Base-by-base conservation (phyloP, 2,329 filamentous ascomycete species). In the Chrysoporthe cubensis region DNA sequence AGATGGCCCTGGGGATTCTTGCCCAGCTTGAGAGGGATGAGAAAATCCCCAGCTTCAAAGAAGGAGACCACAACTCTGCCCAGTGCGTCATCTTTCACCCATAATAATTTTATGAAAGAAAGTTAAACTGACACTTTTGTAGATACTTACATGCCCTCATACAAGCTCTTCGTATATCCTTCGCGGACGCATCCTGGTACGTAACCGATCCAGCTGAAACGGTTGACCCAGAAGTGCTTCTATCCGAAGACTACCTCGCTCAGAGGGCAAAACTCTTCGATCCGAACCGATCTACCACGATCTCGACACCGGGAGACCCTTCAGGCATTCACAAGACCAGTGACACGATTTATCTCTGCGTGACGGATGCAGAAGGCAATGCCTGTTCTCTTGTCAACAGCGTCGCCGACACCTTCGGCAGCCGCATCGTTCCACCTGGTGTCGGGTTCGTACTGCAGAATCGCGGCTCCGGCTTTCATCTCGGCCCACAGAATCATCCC, bases 381-480 rank as follows among this genome's bases (percentile, higher is more conserved):
- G 94, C 91, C 46, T 94, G 94, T 62, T 95, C 91, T 13, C 97
- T 97, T 80, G 97, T 98, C 81, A 97, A 97, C 84, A 94, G 91
- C 78, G 95, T 94, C 81, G 97, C 94, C 78, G 89, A 87, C 64
- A 92, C 91, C 0, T 94, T 97, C 77, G 95, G 95, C 54, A 95
- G 92, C 0, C 85, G 83, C 71, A 96, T 97, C 75, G 88, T 98
- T 57, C 94, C 95, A n/a, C 82, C 84, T 42, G 91, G 90, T 5
- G 95, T 92, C 74, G 95, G 94, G 1, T 97, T 98, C 80, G 94
- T 91, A 0, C 85, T 98, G 8, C 94, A 97, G 76, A 97, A 97
- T 81, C 92, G 95, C 1, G 95, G 91, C 2, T 88, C 90, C 26
- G 95, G 94, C 76, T 97, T 98, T 80, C 88, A 86, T 0, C 85